Evolutionary conservation across 2,329 filamentous ascomycete genomes (phyloP), one percentile per base, ranked within the genome.

Genomic region (Cladosporium velox): DNA sequence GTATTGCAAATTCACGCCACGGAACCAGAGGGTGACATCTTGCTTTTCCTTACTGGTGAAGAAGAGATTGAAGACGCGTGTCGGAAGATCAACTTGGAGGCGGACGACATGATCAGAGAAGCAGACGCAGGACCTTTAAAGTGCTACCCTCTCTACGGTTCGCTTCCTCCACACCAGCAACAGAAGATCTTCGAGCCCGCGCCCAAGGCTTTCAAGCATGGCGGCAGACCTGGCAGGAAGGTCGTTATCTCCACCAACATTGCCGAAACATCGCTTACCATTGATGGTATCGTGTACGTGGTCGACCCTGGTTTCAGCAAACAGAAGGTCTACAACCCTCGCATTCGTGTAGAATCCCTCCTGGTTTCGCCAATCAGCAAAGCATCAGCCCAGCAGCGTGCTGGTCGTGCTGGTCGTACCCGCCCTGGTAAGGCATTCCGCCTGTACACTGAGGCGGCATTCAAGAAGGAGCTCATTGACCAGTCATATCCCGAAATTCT

Each of bases 261-360:
- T 79, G 95, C 95, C 54, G 95, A 99, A 82, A 99, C 95, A 0
- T 94, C 90, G 74, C 87, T 99, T 79, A 99, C 95, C 57, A 99
- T 99, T 68, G 95, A 99, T 76, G 95, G 95, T 77, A 99, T 99
- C 70, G 95, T 99, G 41, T 99, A 97, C 75, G 95, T 99, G 38
- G 94, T 99, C n/a, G 95, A 99, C 75, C 94, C 95, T 2, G 95
- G 95, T 41, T 99, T 99, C 83, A 97, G 93, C 82, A 99, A 99
- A 83, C 95, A 99, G 76, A 99, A 98, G 81, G 95, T 98, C 69
- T 99, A 98, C 84, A 98, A 99, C 79, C 94, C 95, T 26, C 89
- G 95, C 68, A 96, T 97, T 73, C 89, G 95, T 78, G 93, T 99
- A 70, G 95, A 99, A 80, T 98, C 95, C 0, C 86, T 99, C 8